These are phyloP conservation scores for Kurtzmaniella natalensis DNA, from an alignment of 1,139 yeast genomes.

Conservation along the genomic window DNA sequence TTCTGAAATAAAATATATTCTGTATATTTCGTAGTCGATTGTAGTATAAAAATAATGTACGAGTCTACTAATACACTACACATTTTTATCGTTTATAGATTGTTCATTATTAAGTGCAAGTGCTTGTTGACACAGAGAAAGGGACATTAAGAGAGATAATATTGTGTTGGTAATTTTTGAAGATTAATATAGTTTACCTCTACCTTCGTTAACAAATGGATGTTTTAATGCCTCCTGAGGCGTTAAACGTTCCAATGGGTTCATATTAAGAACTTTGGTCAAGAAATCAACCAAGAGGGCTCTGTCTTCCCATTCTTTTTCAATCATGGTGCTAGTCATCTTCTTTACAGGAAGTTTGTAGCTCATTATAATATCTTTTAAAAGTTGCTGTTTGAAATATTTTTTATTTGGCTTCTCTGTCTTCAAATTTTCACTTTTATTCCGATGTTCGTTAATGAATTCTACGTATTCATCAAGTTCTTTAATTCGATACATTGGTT, in stretches of 20 bases:
- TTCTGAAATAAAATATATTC: too few species aligned
- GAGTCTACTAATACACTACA: too few species aligned
- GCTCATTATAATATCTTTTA: constrained; percentile 72
- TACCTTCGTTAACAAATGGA: constrained; percentile 76
- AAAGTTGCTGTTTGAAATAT: constrained; percentile 70
- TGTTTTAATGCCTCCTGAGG: constrained; percentile 94
- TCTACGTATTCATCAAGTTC: constrained; percentile 37
- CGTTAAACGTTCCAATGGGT: constrained; percentile 93
- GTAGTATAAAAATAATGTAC: too few species aligned
- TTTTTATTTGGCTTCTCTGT: constrained; percentile 79
- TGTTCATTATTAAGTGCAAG: too few species aligned
- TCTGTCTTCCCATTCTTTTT: constrained; percentile 70
- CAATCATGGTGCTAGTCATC: constrained; percentile 61
- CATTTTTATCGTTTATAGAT: too few species aligned
- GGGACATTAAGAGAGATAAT: too few species aligned
- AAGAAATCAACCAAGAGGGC: constrained; percentile 73
- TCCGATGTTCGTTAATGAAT: constrained; percentile 14
- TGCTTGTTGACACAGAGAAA: too few species aligned
- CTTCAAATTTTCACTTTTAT: constrained; percentile 43
- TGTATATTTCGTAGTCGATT: too few species aligned
- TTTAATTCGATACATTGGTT: constrained; percentile 29
- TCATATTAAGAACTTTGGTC: constrained; percentile 69
- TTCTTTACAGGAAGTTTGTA: constrained; percentile 70
- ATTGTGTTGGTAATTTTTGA: too few species aligned
- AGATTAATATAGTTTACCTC: too few species aligned